A percentile compares a stretch with the other conserved stretches of the same genome.
These are phyloP conservation scores for Maudiozyma saulgeensis DNA, from an alignment of 805 yeast species.

Conservation along the genomic window DNA sequence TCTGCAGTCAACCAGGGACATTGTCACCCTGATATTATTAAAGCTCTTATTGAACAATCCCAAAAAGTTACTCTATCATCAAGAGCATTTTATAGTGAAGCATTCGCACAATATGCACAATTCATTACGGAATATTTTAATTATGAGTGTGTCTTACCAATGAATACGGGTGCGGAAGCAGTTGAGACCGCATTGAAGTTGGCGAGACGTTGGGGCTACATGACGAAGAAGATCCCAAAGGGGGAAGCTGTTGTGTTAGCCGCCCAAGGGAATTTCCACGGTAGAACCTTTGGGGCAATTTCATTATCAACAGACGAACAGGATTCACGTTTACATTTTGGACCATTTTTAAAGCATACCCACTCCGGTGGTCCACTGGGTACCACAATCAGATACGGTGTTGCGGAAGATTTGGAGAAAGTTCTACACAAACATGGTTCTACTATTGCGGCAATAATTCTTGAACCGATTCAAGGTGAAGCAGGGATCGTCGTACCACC, in stretches of 20 bases:
- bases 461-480: conserved; percentile 97
- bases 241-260: conserved; percentile 81
- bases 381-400: conserved; percentile 66
- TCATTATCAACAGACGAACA: conserved; percentile 89
- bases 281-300: conserved; percentile 88
- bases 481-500: conserved; percentile 97
- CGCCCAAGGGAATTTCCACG: conserved; percentile 89
- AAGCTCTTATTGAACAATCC: conserved; percentile 82
- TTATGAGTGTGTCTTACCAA: conserved; percentile 89
- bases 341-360: conserved; percentile 77
- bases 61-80: conserved; percentile 75
- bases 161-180: conserved; percentile 99
- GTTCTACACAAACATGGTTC: conserved; percentile 80
- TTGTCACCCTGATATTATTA: conserved; percentile 87
- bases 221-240: conserved; percentile 70
- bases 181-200: conserved; percentile 90
- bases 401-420: conserved; percentile 72
- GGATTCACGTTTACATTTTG: conserved; percentile 80
- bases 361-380: conserved; percentile 75
- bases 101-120: conserved; percentile 79
- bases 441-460: conserved; percentile 78
- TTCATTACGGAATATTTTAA: conserved; percentile 80
- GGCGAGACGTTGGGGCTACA: conserved; percentile 97
- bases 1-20: conserved; percentile 98
- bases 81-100: conserved; percentile 86